phyloP scores from a whole-genome alignment of 2,329 filamentous ascomycete species.

The Calonectria pseudoreteaudii region DNA sequence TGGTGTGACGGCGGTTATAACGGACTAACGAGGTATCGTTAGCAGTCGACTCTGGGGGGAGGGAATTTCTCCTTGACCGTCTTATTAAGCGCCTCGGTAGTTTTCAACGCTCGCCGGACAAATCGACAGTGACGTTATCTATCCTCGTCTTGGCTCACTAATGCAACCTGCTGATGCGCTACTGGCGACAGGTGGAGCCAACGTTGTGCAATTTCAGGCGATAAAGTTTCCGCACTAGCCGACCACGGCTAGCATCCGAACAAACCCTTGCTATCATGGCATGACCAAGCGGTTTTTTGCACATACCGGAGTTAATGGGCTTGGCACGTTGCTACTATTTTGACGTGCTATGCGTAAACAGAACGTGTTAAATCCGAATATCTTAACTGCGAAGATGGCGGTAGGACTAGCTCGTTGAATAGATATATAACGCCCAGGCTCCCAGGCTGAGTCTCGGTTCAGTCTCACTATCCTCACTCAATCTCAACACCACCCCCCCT shows the following conservation, averaged over 20 bases:
- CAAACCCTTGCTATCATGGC: neutral
- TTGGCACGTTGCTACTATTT: neutral
- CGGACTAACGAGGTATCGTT: neutral
- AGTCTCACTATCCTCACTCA: neutral
- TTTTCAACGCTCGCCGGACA: neutral
- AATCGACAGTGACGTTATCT: constrained; percentile 10
- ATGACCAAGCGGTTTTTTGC: neutral
- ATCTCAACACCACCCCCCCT: neutral
- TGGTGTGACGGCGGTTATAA: neutral
- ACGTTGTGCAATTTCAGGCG: neutral
- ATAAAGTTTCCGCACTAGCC: constrained; percentile 4
- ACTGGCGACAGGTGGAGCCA: neutral
- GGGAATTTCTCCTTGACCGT: neutral
- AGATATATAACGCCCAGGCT: neutral
- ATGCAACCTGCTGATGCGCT: constrained; percentile 26
- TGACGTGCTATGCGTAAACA: neutral
- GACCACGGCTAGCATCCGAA: neutral
- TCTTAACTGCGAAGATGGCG: neutral
- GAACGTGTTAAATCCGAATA: constrained; percentile 4
- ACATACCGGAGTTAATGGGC: neutral
- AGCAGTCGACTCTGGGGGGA: neutral
- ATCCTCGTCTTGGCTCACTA: constrained; percentile 1
- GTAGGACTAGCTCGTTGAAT: neutral
- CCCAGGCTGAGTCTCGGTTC: neutral
- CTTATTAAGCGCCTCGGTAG: neutral